Evolutionary conservation across 768 basidiomycete genomes (phyloP).

Genomic region (Hirschioporus abietinus): DNA sequence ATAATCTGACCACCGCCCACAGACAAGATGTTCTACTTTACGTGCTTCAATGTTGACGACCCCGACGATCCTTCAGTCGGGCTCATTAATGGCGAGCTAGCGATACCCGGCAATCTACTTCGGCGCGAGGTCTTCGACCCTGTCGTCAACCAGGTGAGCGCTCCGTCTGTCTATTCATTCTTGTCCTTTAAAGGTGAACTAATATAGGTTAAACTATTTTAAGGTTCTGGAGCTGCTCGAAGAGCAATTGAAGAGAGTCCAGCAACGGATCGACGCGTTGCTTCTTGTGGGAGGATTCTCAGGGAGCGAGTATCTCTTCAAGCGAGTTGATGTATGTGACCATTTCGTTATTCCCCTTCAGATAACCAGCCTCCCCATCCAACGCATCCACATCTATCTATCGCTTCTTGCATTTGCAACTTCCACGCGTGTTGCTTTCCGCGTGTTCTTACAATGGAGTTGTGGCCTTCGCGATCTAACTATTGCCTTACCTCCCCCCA

Average conservation of each 20-base stretch:
- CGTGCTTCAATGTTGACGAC: conserved; percentile 84
- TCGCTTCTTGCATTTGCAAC: not conserved
- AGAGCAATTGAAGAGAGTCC: conserved; percentile 60
- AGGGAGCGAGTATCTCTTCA: conserved; percentile 79
- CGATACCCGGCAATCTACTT: conserved; percentile 74
- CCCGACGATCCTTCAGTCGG: conserved; percentile 77
- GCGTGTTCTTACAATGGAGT: conserved; percentile 5
- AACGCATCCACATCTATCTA: not conserved
- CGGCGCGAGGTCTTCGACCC: conserved; percentile 86
- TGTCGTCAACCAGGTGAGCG: conserved; percentile 65
- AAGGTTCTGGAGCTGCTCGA: conserved; percentile 78
- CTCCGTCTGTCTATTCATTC: conserved; percentile 10
- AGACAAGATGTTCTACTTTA: conserved; percentile 87
- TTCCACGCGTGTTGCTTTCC: conserved; percentile 5
- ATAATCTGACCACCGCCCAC: conserved; percentile 12
- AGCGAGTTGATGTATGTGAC: conserved; percentile 61
- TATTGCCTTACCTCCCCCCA: conserved; percentile 10
- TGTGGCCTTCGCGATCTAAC: not conserved
- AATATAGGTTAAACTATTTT: conserved; percentile 6
- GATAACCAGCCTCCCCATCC: not conserved
- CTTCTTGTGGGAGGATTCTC: conserved; percentile 88
- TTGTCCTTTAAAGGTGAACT: not conserved
- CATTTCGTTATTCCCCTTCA: not conserved
- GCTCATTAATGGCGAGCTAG: conserved; percentile 75
- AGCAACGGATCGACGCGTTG: conserved; percentile 74